Percentiles rank a stretch among this genome's conserved stretches.
Conservation (phyloP, 2,329 filamentous ascomycete genomes). For the Fusarium nodosum region DNA sequence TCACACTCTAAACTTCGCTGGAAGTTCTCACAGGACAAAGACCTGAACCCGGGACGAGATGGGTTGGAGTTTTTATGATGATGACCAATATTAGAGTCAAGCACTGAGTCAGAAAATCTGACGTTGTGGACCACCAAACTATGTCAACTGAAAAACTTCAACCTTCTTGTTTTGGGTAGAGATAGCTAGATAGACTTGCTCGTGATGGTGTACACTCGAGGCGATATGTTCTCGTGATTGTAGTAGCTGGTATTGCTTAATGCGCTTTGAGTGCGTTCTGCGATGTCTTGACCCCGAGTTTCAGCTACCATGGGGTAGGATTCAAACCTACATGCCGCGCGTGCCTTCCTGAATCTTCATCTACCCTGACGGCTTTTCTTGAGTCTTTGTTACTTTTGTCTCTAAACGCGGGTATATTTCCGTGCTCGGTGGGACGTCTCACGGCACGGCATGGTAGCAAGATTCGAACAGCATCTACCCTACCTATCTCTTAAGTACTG, state of each 20-base stretch:
- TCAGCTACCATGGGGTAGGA: too few species aligned
- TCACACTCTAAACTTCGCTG: conserved; percentile 58
- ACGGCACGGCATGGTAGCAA: too few species aligned
- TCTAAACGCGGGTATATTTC: too few species aligned
- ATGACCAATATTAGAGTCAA: conserved; percentile 96
- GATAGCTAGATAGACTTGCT: background rate
- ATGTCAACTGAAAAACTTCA: conserved; percentile 54
- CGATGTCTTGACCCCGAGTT: background rate
- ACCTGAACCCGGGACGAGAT: conserved; percentile 33
- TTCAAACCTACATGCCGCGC: background rate
- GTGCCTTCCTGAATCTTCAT: too few species aligned
- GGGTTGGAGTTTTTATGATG: conserved; percentile 81
- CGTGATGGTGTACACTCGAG: background rate
- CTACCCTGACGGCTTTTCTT: too few species aligned
- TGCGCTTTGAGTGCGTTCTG: background rate
- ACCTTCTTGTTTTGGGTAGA: conserved; percentile 18
- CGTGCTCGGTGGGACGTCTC: too few species aligned
- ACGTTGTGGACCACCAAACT: conserved; percentile 53
- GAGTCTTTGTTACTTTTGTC: too few species aligned
- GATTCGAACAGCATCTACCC: too few species aligned
- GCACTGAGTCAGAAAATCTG: conserved; percentile 77
- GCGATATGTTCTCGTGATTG: background rate
- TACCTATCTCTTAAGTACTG: too few species aligned
- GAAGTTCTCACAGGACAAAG: conserved; percentile 55
- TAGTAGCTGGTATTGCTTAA: background rate